Evolutionary conservation across 768 basidiomycete genomes (phyloP).

Genomic region (Favolaschia claudopus): DNA sequence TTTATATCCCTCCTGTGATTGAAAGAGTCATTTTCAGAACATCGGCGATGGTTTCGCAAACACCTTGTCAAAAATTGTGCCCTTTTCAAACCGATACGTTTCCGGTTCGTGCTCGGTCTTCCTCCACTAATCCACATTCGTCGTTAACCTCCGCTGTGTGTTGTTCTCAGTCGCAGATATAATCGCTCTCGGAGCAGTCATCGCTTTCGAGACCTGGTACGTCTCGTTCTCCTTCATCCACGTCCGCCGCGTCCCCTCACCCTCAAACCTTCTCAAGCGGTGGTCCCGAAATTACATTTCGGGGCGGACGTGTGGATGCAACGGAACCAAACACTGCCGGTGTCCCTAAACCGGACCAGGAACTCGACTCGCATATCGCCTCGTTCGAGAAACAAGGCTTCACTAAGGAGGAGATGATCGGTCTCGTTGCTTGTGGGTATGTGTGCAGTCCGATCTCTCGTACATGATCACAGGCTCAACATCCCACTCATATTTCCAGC

Average conservation of each 20-base stretch:
- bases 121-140: not conserved
- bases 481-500: too few relatives aligned
- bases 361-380: conserved; percentile 2
- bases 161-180: conserved; percentile 10
- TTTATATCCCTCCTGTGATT: not conserved
- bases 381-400: conserved; percentile 16
- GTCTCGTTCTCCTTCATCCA: too few relatives aligned
- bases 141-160: not conserved
- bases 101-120: not conserved
- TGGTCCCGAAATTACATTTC: conserved; percentile 15
- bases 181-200: not conserved
- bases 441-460: not conserved
- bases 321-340: not conserved
- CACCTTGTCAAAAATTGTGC: not conserved
- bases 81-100: not conserved
- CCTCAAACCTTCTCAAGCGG: too few relatives aligned
- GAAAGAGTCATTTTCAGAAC: too few relatives aligned
- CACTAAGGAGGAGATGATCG: conserved; percentile 12
- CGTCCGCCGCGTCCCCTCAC: too few relatives aligned
- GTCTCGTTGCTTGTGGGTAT: conserved; percentile 11
- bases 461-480: not conserved
- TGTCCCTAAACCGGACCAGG: conserved; percentile 12
- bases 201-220: conserved; percentile 14
- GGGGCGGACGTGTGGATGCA: conserved; percentile 18
- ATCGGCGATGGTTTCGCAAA: not conserved